Base-by-base conservation (phyloP, 1,284 basidiomycete species). In the Athelia psychrophila region DNA sequence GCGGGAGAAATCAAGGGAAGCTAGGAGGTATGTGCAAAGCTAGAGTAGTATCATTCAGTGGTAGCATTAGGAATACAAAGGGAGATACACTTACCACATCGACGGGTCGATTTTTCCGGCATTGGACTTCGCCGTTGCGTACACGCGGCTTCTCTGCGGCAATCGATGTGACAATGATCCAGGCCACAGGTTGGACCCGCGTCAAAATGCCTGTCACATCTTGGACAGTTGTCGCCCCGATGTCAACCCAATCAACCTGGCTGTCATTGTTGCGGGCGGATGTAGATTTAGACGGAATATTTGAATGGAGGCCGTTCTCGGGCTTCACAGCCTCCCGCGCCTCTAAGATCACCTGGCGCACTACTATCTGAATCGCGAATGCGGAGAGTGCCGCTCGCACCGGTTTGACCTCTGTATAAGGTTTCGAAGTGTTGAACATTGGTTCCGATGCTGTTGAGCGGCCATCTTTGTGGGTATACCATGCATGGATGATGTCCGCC, bases 341-440 rank as follows among this genome's bases (percentile, higher is more conserved):
- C 46, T 65, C 62, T 3, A 20, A 19, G 4, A 52, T 47, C 10
- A 67, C 49, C 24, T 57, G 47, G 15, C 56, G 16, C 24, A 40
- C 47, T 5, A 60, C 48, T 20, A 55, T 48, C 47, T 65, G 65
- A 22, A 55, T 55, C 2, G 64, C 61, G 52, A 65, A 66, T 5
- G 63, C 58, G 16, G 60, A 63, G 16, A 68, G 53, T 15, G 59
- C 57, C 3, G 64, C 50, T 2, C 60, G 54, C 10, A 59, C 56
- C 48, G 59, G 53, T 32, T 54, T 52, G 33, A 66, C 62, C 2
- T 56, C 49, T 24, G 46, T 35, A 25, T 42, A 50, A n/a, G 40
- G 47, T 6, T n/a, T n/a, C n/a, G n/a, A n/a, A n/a, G n/a, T n/a
- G n/a, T 16, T 24, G 36, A 44, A 53, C 51, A 53, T 58, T 23